phyloP scores from a whole-genome alignment of 2,329 filamentous ascomycete species.

The Raffaelea albimanens region DNA sequence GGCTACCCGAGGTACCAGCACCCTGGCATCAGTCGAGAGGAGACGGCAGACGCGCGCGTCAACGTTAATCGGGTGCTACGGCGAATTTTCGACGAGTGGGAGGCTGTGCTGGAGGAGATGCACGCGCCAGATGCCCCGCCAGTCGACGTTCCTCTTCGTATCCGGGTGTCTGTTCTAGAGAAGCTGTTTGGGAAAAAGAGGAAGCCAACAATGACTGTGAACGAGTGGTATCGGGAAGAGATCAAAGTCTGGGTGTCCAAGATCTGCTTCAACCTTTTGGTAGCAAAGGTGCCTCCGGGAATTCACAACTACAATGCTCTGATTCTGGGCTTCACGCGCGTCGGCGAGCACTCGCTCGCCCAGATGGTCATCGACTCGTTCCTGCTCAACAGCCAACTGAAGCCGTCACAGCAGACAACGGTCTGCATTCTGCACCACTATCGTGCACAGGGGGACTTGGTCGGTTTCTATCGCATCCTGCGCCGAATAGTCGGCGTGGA shows the following conservation, averaged over 20 bases:
- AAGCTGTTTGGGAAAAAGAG: too few relatives aligned
- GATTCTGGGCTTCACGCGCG: conserved; percentile 52
- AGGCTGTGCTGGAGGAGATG: not conserved
- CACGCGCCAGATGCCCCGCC: not conserved
- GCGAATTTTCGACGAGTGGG: conserved; percentile 19
- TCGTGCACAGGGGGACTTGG: conserved; percentile 28
- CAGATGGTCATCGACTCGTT: conserved; percentile 44
- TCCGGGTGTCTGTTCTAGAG: too few relatives aligned
- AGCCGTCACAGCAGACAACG: conserved; percentile 38
- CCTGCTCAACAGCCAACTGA: conserved; percentile 30
- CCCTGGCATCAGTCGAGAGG: conserved; percentile 13
- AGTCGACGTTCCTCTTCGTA: too few relatives aligned
- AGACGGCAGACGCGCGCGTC: conserved; percentile 13
- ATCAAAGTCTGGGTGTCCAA: conserved; percentile 20
- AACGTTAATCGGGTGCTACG: conserved; percentile 16
- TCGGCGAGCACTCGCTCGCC: conserved; percentile 38
- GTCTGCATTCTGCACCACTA: conserved; percentile 42
- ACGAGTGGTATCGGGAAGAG: conserved; percentile 4
- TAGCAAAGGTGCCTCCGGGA: conserved; percentile 51
- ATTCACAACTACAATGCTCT: conserved; percentile 64
- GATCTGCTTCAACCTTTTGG: conserved; percentile 58
- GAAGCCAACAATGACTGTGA: too few relatives aligned
- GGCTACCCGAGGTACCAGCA: conserved; percentile 23
- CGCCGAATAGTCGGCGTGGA: conserved; percentile 36
- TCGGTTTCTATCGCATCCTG: conserved; percentile 34